Evolutionary conservation across 768 basidiomycete species (phyloP).

Genomic region (Leucogyrophana mollusca): DNA sequence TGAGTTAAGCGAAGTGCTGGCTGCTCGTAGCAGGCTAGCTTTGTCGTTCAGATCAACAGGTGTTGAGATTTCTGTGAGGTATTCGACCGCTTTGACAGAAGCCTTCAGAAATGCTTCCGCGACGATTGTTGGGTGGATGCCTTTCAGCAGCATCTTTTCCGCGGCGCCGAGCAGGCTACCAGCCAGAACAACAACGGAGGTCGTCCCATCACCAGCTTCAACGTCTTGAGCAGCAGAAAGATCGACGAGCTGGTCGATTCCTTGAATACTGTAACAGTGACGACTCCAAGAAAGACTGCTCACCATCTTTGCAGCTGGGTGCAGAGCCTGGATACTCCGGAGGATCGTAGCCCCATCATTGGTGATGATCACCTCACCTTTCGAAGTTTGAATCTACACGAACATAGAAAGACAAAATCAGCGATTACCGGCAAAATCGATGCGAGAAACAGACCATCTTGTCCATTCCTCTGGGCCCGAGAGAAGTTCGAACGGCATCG

Average conservation of each 20-base stretch:
- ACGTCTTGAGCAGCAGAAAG: constrained; percentile 97
- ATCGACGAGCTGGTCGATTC: constrained; percentile 77
- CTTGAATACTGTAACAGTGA: constrained; percentile 4
- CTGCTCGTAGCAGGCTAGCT: constrained; percentile 82
- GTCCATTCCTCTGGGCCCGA: constrained; percentile 98
- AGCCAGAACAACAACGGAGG: constrained; percentile 94
- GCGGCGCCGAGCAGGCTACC: constrained; percentile 92
- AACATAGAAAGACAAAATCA: constrained; percentile 5
- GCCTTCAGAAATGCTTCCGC: constrained; percentile 95
- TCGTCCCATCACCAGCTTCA: constrained; percentile 98
- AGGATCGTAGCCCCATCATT: constrained; percentile 99
- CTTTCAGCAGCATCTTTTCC: constrained; percentile 94
- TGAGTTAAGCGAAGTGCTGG: constrained; percentile 93
- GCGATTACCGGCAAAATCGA: not conserved
- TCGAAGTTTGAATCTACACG: constrained; percentile 86
- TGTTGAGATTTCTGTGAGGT: constrained; percentile 86
- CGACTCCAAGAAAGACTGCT: constrained; percentile 16
- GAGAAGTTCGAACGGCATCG: constrained; percentile 93
- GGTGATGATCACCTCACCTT: constrained; percentile 96
- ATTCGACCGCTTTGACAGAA: constrained; percentile 91
- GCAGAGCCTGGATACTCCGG: constrained; percentile 91
- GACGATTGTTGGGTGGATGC: constrained; percentile 96
- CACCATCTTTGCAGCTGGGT: constrained; percentile 99
- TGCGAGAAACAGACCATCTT: constrained; percentile 75
- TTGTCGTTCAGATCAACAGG: constrained; percentile 91